These are phyloP conservation scores for Halteria grandinella DNA, from an alignment of 73 alveolate species.

Conservation along the genomic window DNA sequence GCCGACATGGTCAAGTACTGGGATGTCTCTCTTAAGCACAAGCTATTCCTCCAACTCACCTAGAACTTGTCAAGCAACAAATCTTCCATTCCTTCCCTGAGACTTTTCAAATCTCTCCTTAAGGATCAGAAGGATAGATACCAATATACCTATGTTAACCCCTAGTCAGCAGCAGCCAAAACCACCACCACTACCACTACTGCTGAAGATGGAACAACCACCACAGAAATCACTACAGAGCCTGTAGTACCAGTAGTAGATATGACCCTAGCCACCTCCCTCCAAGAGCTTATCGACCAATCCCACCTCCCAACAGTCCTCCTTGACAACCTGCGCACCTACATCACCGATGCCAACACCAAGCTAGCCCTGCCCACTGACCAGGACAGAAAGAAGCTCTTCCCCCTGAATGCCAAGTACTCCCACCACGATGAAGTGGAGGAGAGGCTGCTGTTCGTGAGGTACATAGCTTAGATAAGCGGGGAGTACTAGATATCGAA, in stretches of 20 bases:
- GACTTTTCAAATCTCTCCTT: conserved; percentile 35
- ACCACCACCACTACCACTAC: neutral
- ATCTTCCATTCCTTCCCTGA: conserved; percentile 52
- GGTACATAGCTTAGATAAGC: conserved; percentile 23
- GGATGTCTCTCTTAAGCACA: conserved; percentile 25
- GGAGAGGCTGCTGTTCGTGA: conserved; percentile 54
- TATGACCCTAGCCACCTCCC: neutral
- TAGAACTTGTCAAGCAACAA: conserved; percentile 24
- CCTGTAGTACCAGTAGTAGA: neutral
- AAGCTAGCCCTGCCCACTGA: neutral
- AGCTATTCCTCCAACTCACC: conserved; percentile 12
- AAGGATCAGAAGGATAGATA: conserved; percentile 31
- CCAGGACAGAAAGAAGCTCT: conserved; percentile 27
- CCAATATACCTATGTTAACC: neutral
- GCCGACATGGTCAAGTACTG: conserved; percentile 47
- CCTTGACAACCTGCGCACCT: conserved; percentile 39
- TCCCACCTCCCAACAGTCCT: conserved; percentile 9
- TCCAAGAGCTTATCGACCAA: conserved; percentile 12
- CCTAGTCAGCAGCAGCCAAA: neutral
- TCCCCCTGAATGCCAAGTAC: conserved; percentile 18
- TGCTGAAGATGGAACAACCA: neutral
- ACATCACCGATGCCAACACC: neutral
- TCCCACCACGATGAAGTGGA: conserved; percentile 58
- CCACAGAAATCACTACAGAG: neutral
- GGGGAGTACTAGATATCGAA: conserved; percentile 44